phyloP scores from a whole-genome alignment of 768 basidiomycete genomes.

The Pholiota molesta region DNA sequence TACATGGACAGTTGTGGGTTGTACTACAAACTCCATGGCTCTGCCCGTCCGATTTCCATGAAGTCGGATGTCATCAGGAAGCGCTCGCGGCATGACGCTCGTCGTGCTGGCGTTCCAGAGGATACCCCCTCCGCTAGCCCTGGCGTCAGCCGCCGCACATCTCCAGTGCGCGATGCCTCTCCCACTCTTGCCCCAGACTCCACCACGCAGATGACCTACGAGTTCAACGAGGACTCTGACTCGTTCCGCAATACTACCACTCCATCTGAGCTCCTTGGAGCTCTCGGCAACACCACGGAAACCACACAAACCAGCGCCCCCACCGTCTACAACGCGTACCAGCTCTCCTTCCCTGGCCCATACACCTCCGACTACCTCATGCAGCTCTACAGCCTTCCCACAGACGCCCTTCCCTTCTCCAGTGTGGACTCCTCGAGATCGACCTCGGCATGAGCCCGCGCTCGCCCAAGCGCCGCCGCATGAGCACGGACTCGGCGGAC shows the following conservation, averaged over 20 bases:
- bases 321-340: constrained; percentile 38
- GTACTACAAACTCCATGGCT: constrained; percentile 86
- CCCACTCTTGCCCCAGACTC: constrained; percentile 75
- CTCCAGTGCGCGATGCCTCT: constrained; percentile 62
- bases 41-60: constrained; percentile 87
- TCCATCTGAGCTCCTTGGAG: constrained; percentile 57
- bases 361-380: constrained; percentile 74
- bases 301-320: constrained; percentile 20
- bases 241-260: constrained; percentile 37
- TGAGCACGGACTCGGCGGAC: constrained; percentile 61
- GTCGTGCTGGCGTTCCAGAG: constrained; percentile 54
- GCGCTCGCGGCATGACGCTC: constrained; percentile 80
- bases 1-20: constrained; percentile 63
- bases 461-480: constrained; percentile 66
- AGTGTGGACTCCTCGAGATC: constrained; percentile 47
- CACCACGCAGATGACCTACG: constrained; percentile 59
- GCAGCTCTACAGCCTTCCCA: constrained; percentile 48
- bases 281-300: constrained; percentile 37
- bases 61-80: constrained; percentile 91
- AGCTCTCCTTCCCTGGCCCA: constrained; percentile 63
- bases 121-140: constrained; percentile 80
- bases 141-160: constrained; percentile 72
- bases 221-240: constrained; percentile 48
- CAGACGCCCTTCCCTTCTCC: constrained; percentile 59
- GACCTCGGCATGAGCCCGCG: constrained; percentile 49